A percentile compares a stretch with the other conserved stretches of the same genome.
Evolutionary conservation across 257 asterid species (phyloP).

Genomic region (Mitragyna speciosa): DNA sequence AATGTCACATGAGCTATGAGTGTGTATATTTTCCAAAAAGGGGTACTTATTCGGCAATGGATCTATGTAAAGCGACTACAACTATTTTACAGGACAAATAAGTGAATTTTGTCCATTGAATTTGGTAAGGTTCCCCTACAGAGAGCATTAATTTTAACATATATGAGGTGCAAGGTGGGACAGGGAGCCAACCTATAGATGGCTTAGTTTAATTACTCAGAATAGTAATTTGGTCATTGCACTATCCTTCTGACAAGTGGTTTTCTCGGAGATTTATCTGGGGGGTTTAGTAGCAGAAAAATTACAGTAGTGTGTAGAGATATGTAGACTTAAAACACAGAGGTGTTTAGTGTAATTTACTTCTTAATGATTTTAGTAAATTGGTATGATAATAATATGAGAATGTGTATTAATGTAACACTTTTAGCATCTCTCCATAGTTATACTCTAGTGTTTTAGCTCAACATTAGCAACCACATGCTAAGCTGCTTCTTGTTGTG

Average conservation of each 20-base stretch:
- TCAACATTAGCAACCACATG: not conserved
- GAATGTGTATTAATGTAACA: not conserved
- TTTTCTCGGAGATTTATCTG: no score
- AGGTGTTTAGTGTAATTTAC: not conserved
- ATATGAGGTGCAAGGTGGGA: not conserved
- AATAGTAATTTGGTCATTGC: not conserved
- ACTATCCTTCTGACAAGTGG: no score
- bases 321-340: not conserved
- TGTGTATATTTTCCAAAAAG: not conserved
- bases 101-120: not conserved
- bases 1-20: not conserved
- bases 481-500: conserved; percentile 13
- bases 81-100: not conserved
- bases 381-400: not conserved
- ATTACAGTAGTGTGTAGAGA: not conserved
- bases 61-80: not conserved
- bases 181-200: not conserved
- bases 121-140: no score
- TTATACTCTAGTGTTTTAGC: not conserved
- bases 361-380: not conserved
- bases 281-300: not conserved
- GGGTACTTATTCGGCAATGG: not conserved
- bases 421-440: not conserved
- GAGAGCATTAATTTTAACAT: not conserved
- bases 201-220: not conserved